phyloP scores from a whole-genome alignment of 2,329 filamentous ascomycete species.

The Fusarium chlamydosporum region DNA sequence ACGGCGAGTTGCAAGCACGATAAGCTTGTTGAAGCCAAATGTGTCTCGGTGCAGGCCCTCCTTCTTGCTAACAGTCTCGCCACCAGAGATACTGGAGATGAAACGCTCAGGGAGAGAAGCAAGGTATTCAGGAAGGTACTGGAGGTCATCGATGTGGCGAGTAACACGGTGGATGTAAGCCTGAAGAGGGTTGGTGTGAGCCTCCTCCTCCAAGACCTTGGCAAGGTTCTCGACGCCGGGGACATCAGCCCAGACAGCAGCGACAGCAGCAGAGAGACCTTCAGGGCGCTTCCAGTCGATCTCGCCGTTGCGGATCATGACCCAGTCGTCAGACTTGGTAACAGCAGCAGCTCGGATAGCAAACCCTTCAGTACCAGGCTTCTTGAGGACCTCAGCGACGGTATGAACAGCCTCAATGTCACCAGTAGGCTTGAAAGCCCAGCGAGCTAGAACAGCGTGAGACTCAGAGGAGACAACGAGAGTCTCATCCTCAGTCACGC shows the following conservation, averaged over 20 bases:
- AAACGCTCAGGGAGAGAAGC: constrained; percentile 77
- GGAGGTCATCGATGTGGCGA: constrained; percentile 84
- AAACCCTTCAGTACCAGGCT: constrained; percentile 72
- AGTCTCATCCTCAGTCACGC: constrained; percentile 81
- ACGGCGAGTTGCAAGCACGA: constrained; percentile 82
- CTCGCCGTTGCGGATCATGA: constrained; percentile 85
- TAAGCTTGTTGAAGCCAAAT: constrained; percentile 91
- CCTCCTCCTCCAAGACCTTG: constrained; percentile 86
- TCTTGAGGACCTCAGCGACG: constrained; percentile 86
- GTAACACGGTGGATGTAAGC: constrained; percentile 92
- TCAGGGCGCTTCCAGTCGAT: constrained; percentile 85
- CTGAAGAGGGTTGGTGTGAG: constrained; percentile 80
- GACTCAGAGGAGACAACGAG: constrained; percentile 82
- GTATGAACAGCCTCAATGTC: constrained; percentile 71
- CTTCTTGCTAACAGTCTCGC: constrained; percentile 61
- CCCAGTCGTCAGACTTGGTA: constrained; percentile 79
- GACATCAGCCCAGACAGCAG: constrained; percentile 84
- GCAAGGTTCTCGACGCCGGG: constrained; percentile 80
- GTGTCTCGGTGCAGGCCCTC: constrained; percentile 73
- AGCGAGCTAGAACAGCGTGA: constrained; percentile 80
- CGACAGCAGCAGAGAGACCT: constrained; percentile 82
- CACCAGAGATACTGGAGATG: constrained; percentile 73
- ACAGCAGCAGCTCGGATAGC: constrained; percentile 84
- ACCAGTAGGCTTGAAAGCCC: constrained; percentile 69
- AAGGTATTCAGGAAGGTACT: constrained; percentile 81